A percentile compares a stretch with the other conserved stretches of the same genome.
These are phyloP conservation scores for Leccinum subfulvum DNA, from an alignment of 1,284 basidiomycete genomes.

Conservation along the genomic window DNA sequence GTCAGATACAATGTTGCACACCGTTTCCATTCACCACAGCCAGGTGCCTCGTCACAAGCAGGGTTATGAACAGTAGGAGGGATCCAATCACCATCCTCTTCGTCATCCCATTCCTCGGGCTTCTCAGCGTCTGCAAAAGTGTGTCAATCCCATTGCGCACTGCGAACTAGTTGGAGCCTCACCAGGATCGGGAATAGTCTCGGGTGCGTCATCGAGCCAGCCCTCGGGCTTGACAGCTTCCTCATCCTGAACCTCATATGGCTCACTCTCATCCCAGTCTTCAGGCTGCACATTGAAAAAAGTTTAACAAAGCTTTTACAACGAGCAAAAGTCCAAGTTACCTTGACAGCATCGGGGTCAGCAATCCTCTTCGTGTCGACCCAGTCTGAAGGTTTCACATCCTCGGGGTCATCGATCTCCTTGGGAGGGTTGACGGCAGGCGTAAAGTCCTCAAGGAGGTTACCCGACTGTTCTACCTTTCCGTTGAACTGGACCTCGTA, in stretches of 20 bases:
- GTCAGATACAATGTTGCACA: constrained; percentile 29
- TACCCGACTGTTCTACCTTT: constrained; percentile 77
- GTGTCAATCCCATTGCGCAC: constrained; percentile 9
- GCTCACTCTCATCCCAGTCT: constrained; percentile 96
- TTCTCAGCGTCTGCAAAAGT: constrained; percentile 73
- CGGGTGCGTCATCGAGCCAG: constrained; percentile 91
- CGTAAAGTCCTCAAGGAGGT: constrained; percentile 90
- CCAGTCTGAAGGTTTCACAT: constrained; percentile 92
- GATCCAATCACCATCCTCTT: constrained; percentile 99
- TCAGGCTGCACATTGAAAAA: constrained; percentile 55
- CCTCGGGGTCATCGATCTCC: constrained; percentile 92
- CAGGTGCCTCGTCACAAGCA: constrained; percentile 84
- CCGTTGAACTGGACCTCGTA: constrained; percentile 94
- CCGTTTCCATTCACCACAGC: constrained; percentile 92
- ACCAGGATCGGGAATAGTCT: constrained; percentile 85
- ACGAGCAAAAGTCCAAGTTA: constrained; percentile 27
- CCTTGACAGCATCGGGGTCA: constrained; percentile 85
- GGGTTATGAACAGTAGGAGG: constrained; percentile 88
- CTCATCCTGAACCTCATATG: constrained; percentile 85
- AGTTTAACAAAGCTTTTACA: neutral
- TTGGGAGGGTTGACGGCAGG: constrained; percentile 92
- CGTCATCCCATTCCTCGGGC: constrained; percentile 99
- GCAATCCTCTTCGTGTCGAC: constrained; percentile 86
- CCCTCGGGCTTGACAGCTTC: constrained; percentile 90
- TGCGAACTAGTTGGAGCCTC: constrained; percentile 18